Evolutionary conservation across 2,329 filamentous ascomycete genomes (phyloP).

Genomic region (Plenodomus biglobosus): DNA sequence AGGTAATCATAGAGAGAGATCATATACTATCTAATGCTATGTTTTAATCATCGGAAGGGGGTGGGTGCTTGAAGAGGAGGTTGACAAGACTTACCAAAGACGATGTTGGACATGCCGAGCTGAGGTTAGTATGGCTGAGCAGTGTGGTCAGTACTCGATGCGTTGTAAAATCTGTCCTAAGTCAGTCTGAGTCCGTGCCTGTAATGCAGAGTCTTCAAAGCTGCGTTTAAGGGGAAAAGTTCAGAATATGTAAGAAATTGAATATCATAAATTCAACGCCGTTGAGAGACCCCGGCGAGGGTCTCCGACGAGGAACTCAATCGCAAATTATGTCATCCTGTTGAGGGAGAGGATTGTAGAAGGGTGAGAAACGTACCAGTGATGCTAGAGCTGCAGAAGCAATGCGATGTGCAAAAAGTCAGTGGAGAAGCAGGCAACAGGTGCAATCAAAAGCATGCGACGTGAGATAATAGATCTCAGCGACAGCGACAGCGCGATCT

Average conservation of each 20-base stretch:
- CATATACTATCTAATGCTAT: slow-evolving; percentile 67
- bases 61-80: neutral
- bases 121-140: neutral
- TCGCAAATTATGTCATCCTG: slow-evolving; percentile 99
- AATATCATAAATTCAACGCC: slow-evolving; percentile 78
- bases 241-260: slow-evolving; percentile 99
- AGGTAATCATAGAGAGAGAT: slow-evolving; percentile 60
- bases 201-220: neutral
- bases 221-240: slow-evolving; percentile 14
- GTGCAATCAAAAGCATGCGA: neutral
- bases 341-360: slow-evolving; percentile 6
- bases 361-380: slow-evolving; percentile 27
- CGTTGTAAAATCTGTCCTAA: neutral
- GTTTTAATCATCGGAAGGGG: slow-evolving; percentile 66
- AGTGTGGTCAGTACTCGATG: slow-evolving; percentile 22
- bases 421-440: neutral
- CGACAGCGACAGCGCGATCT: neutral
- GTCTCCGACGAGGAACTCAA: slow-evolving; percentile 84
- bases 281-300: slow-evolving; percentile 90
- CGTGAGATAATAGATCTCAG: neutral
- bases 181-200: neutral
- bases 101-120: neutral
- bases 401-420: neutral
- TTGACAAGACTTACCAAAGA: neutral
- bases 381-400: slow-evolving; percentile 1